Conservation (phyloP, 2,329 filamentous ascomycete species). For the Plectosphaerella cucumerina region DNA sequence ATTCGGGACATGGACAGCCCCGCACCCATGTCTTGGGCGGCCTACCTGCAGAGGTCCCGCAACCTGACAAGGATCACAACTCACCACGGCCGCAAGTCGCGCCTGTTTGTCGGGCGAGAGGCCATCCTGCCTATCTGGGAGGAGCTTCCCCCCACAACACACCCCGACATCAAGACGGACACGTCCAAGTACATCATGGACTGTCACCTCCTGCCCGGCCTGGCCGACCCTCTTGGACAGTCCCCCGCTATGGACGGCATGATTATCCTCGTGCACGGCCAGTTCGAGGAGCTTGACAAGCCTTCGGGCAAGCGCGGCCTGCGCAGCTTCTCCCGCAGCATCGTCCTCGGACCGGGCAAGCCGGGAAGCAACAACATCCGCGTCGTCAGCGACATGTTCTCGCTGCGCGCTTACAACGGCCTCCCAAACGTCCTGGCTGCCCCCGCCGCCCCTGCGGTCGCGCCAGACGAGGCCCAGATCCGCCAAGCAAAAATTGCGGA, state of each 20-base stretch:
- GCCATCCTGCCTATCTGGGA: conserved; percentile 67
- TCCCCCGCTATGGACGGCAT: conserved; percentile 60
- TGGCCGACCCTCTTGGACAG: conserved; percentile 65
- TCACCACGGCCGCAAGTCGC: conserved; percentile 55
- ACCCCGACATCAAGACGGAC: conserved; percentile 66
- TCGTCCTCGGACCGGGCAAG: conserved; percentile 72
- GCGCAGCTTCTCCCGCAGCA: conserved; percentile 78
- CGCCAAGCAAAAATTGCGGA: conserved; percentile 66
- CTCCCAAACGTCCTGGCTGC: conserved; percentile 39
- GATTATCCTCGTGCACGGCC: conserved; percentile 74
- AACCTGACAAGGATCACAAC: conserved; percentile 70
- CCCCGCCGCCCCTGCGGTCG: conserved; percentile 15
- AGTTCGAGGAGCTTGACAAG: conserved; percentile 71
- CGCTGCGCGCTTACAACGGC: conserved; percentile 61
- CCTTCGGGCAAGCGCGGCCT: conserved; percentile 53
- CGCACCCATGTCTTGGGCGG: conserved; percentile 58
- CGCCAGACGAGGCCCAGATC: conserved; percentile 38
- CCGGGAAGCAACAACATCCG: conserved; percentile 61
- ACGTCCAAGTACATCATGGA: conserved; percentile 77
- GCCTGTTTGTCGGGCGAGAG: conserved; percentile 60
- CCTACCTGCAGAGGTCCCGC: conserved; percentile 73
- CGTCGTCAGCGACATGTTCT: conserved; percentile 76
- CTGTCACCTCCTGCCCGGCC: conserved; percentile 67
- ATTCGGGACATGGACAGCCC: conserved; percentile 43
- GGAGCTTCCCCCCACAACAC: conserved; percentile 65